These are phyloP conservation scores for Leccinum aurantiacum DNA, from an alignment of 768 basidiomycete genomes.

Conservation along the genomic window DNA sequence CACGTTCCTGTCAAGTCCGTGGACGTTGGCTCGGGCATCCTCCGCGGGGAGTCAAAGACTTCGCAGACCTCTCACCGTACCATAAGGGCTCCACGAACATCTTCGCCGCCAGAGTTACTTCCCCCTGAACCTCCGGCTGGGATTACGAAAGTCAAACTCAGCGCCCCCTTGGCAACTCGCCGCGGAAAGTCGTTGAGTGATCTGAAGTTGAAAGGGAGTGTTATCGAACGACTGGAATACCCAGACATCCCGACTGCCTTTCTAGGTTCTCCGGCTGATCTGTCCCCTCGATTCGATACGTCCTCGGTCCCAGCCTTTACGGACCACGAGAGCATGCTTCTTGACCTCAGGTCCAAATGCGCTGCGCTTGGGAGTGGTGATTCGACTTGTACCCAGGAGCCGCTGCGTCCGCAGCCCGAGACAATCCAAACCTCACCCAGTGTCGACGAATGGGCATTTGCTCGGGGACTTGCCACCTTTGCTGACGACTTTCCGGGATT, in stretches of 20 bases:
- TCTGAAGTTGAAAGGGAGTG: constrained; percentile 24
- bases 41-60: constrained; percentile 2
- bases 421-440: constrained; percentile 11
- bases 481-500: constrained; percentile 17
- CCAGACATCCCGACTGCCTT: constrained; percentile 46
- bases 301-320: constrained; percentile 19
- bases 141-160: constrained; percentile 6
- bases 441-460: constrained; percentile 39
- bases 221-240: constrained; percentile 30
- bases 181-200: constrained; percentile 37
- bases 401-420: background rate
- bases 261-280: constrained; percentile 36
- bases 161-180: constrained; percentile 37
- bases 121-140: background rate
- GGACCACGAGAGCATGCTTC: constrained; percentile 39
- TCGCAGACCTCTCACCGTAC: constrained; percentile 2
- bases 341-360: constrained; percentile 33
- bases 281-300: constrained; percentile 32
- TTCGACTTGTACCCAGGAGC: constrained; percentile 13
- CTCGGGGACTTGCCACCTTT: constrained; percentile 31
- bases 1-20: constrained; percentile 10
- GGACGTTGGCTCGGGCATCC: constrained; percentile 4
- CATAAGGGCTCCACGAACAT: constrained; percentile 3
- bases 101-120: background rate
- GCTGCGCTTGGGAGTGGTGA: constrained; percentile 25